A percentile compares a stretch with the other conserved stretches of the same genome.
Evolutionary conservation across 2,329 filamentous ascomycete genomes (phyloP).

Genomic region (Dryadomyces quercus-mongolicae): DNA sequence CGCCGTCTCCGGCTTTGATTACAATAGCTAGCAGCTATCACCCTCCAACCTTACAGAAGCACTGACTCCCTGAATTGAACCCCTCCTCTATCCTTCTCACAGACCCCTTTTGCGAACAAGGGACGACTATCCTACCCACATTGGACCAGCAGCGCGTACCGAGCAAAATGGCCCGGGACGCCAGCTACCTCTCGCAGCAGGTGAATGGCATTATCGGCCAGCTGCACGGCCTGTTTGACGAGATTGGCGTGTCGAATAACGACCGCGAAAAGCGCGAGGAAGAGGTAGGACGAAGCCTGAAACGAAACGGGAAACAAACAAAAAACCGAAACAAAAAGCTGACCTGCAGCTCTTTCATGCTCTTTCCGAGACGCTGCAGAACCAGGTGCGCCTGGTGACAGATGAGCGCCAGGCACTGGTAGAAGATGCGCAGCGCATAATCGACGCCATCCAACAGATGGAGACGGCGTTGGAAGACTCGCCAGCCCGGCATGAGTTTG

Average conservation of each 20-base stretch:
- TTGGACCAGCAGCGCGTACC: no score
- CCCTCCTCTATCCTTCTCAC: background rate
- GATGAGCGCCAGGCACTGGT: constrained; percentile 81
- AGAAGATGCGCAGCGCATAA: constrained; percentile 78
- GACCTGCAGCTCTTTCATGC: constrained; percentile 69
- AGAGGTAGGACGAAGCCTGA: constrained; percentile 50
- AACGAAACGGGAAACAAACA: background rate
- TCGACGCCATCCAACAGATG: constrained; percentile 86
- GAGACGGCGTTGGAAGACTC: constrained; percentile 75
- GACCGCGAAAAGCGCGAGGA: constrained; percentile 83
- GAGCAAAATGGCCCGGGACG: constrained; percentile 53
- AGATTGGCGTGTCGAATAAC: constrained; percentile 90
- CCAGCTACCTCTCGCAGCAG: constrained; percentile 86
- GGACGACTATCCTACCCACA: background rate
- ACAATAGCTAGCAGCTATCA: no score
- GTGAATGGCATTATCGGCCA: constrained; percentile 89
- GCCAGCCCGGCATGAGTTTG: constrained; percentile 49
- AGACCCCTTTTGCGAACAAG: background rate
- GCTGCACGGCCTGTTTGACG: constrained; percentile 89
- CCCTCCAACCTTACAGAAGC: no score
- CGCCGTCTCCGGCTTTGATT: no score
- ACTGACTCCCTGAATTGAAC: background rate
- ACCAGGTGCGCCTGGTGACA: constrained; percentile 74
- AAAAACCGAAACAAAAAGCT: no score
- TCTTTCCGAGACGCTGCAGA: constrained; percentile 82